A percentile compares a stretch with the other conserved stretches of the same genome.
These are phyloP conservation scores for Linnemannia exigua DNA, from an alignment of 192 early-diverging fungal genomes.

Conservation along the genomic window DNA sequence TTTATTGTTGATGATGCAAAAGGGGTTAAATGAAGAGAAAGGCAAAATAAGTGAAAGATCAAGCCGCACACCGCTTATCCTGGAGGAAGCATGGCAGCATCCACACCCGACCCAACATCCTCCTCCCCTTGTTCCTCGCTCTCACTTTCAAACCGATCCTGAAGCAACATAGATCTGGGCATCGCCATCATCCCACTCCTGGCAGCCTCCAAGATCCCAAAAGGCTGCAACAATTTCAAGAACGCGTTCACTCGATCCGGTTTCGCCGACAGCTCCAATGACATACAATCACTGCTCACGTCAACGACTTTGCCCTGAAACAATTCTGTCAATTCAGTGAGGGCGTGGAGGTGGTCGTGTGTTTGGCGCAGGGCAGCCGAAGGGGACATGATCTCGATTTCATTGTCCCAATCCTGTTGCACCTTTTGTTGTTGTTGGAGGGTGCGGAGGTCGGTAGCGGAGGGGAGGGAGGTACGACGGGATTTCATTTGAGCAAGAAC, in stretches of 20 bases:
- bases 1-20: background rate
- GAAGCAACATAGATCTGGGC: constrained; percentile 89
- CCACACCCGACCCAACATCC: constrained; percentile 75
- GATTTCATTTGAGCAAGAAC: constrained; percentile 64
- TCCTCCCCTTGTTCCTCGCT: constrained; percentile 65
- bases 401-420: constrained; percentile 15
- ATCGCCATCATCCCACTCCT: constrained; percentile 97
- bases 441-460: background rate
- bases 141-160: constrained; percentile 76
- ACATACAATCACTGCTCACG: constrained; percentile 82
- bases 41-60: background rate
- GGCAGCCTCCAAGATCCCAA: constrained; percentile 94
- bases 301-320: constrained; percentile 91
- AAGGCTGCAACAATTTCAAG: constrained; percentile 91
- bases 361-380: constrained; percentile 64
- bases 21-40: background rate
- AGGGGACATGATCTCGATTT: constrained; percentile 31
- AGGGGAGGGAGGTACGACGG: background rate
- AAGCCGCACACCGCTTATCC: constrained; percentile 66
- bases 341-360: constrained; percentile 75
- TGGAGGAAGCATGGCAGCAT: constrained; percentile 93
- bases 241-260: constrained; percentile 90
- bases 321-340: constrained; percentile 84
- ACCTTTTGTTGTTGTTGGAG: constrained; percentile 7
- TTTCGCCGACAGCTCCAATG: constrained; percentile 91